These are phyloP conservation scores for Saitozyma sp. DNA, from an alignment of 768 basidiomycete genomes.

Conservation along the genomic window DNA sequence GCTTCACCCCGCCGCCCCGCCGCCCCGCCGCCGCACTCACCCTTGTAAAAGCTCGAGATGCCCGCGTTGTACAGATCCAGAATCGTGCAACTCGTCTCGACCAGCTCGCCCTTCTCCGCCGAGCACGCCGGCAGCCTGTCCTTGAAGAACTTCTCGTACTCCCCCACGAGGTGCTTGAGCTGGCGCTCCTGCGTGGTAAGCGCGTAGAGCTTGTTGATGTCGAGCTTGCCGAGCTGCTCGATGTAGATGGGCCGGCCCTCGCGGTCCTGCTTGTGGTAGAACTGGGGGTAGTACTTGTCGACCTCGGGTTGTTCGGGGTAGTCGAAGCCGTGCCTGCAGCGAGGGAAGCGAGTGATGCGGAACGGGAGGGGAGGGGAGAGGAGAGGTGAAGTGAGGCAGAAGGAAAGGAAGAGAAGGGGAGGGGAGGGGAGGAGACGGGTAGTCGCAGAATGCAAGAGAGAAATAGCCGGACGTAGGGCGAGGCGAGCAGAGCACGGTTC, in stretches of 20 bases:
- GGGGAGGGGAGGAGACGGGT: neutral
- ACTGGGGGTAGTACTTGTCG: conserved; percentile 91
- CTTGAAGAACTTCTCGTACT: conserved; percentile 85
- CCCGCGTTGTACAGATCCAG: conserved; percentile 73
- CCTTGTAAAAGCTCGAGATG: conserved; percentile 77
- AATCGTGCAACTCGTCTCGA: conserved; percentile 97
- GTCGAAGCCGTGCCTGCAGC: conserved; percentile 60
- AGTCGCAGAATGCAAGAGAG: no score
- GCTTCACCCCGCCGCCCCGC: conserved; percentile 2
- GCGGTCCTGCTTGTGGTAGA: conserved; percentile 94
- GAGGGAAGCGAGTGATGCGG: conserved; percentile 1
- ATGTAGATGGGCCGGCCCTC: conserved; percentile 95
- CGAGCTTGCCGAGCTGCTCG: conserved; percentile 85
- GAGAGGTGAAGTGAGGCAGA: neutral
- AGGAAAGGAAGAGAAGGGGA: neutral
- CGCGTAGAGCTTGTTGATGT: conserved; percentile 76
- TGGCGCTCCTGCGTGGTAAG: conserved; percentile 84
- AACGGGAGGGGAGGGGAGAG: neutral
- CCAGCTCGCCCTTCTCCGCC: conserved; percentile 70
- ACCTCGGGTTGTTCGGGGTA: conserved; percentile 81
- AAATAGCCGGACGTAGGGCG: no score
- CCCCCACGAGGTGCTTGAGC: conserved; percentile 80
- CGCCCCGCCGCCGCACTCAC: conserved; percentile 23
- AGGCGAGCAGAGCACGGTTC: no score
- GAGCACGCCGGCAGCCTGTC: conserved; percentile 76